These are phyloP conservation scores for Dactylis glomerata DNA, from an alignment of 176 grass and related monocot genomes.

Conservation along the genomic window DNA sequence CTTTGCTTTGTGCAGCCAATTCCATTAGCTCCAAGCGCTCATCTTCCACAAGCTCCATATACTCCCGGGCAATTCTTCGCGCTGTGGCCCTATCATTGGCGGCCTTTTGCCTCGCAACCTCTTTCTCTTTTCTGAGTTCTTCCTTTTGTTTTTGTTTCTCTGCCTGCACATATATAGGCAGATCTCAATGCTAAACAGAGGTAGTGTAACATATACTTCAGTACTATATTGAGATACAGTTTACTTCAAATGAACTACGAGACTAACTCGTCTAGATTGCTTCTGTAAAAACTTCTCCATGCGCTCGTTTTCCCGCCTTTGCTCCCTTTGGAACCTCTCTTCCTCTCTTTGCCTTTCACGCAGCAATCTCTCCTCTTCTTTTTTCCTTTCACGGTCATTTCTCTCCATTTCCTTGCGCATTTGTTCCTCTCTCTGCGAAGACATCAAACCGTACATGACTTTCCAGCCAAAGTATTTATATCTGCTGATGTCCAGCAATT, in stretches of 20 bases:
- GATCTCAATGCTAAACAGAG: slow-evolving; percentile 11
- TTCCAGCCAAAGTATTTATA: not conserved
- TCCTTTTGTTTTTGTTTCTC: slow-evolving; percentile 96
- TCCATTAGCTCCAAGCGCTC: slow-evolving; percentile 97
- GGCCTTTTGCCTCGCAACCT: slow-evolving; percentile 78
- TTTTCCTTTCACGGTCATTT: slow-evolving; percentile 91
- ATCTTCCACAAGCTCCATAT: slow-evolving; percentile 95
- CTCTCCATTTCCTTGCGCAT: slow-evolving; percentile 92
- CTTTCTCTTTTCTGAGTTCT: slow-evolving; percentile 88
- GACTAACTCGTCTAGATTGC: slow-evolving; percentile 77
- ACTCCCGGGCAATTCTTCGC: slow-evolving; percentile 88
- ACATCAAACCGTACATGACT: slow-evolving; percentile 27
- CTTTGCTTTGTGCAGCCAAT: slow-evolving; percentile 82
- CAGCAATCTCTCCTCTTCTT: slow-evolving; percentile 87
- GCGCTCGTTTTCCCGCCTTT: slow-evolving; percentile 80
- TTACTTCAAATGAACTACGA: slow-evolving; percentile 21
- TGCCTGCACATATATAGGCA: slow-evolving; percentile 43
- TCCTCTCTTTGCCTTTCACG: slow-evolving; percentile 91
- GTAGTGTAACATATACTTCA: slow-evolving; percentile 9
- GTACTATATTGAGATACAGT: slow-evolving; percentile 2
- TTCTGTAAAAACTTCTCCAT: slow-evolving; percentile 87
- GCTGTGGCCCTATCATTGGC: slow-evolving; percentile 90
- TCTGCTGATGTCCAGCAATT: slow-evolving; percentile 20
- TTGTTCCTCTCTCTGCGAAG: slow-evolving; percentile 81
- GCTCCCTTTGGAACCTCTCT: slow-evolving; percentile 86